Conservation (phyloP, 345 rosid species). For the Corymbia maculata region DNA sequence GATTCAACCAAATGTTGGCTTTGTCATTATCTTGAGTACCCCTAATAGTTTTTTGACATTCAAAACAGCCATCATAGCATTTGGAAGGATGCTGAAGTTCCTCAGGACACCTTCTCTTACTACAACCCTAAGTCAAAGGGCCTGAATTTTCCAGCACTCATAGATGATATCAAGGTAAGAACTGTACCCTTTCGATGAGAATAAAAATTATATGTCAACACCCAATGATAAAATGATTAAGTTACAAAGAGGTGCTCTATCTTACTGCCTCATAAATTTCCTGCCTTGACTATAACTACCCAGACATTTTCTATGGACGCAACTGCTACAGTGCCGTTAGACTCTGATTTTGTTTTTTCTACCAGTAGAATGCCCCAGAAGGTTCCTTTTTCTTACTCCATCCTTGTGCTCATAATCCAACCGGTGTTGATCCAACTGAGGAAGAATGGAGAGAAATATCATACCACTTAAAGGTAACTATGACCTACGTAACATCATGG, state of each 20-base stretch:
- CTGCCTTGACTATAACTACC: background rate
- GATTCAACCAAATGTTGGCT: background rate
- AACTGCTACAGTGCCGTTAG: background rate
- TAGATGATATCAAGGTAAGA: constrained; percentile 81
- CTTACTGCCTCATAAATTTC: background rate
- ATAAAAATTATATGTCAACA: background rate
- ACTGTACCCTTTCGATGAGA: background rate
- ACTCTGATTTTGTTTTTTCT: background rate
- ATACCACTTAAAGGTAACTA: constrained; percentile 55
- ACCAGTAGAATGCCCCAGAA: constrained; percentile 73
- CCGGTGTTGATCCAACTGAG: constrained; percentile 91
- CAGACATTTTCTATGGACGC: background rate
- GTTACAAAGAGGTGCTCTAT: background rate
- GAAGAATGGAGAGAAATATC: constrained; percentile 96
- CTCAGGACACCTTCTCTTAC: constrained; percentile 71
- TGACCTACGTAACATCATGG: background rate
- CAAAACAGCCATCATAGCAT: constrained; percentile 84
- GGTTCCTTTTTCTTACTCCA: constrained; percentile 95
- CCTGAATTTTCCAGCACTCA: constrained; percentile 72
- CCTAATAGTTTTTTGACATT: background rate
- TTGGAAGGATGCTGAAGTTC: constrained; percentile 95
- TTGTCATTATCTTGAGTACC: background rate
- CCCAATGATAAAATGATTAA: background rate
- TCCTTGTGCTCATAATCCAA: constrained; percentile 91
- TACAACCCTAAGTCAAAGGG: constrained; percentile 75